Base-by-base conservation (phyloP, 768 basidiomycete species). In the Mrakia frigida region DNA sequence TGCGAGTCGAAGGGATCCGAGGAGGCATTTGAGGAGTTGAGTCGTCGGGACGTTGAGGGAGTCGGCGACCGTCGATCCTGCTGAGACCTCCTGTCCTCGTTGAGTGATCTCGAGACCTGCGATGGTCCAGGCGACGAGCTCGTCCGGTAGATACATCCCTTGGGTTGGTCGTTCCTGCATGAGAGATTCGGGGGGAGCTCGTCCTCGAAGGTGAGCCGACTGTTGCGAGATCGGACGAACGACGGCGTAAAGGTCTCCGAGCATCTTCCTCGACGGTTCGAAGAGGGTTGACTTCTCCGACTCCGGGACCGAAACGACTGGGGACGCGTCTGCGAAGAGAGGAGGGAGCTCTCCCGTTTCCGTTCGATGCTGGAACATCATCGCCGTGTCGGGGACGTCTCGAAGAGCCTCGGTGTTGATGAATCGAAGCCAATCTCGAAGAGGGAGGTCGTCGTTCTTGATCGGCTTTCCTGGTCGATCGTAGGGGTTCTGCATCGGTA, bases 71-170 rank as follows among this genome's bases (percentile, higher is more conserved):
- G 86, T 50, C 84, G 86, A 14, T 84, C 85, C 72, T 43, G 78
- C 77, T 3, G 70, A 74, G 0, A 84, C 79, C 16, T 87, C 87
- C 28, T 87, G 82, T 3, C 94, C 94, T 35, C 97, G 87, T 76
- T 90, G 88, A 0, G 91, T 87, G 23, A 92, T 87, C 83, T 98
- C 97, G 73, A 94, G 87, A 9, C 89, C 86, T 2, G 90, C 86
- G 52, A 98, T 87, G 5, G 95, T 95, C 82, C 96, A 98, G 4
- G 91, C 92, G 52, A 96, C 85, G 23, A 98, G 85, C 79, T 98
- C 94, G 79, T 96, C 92, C 0, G 97, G 94, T 1, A 99, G 86
- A 81, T 97, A 98, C 67, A 95, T 88, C 7, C 93, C 93, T 0
- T 88, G 87, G 1, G 76, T 60, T 6, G 76, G 76, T 39, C 71